Conservation (phyloP, 2,329 filamentous ascomycete species). For the Trichoderma harzianum region DNA sequence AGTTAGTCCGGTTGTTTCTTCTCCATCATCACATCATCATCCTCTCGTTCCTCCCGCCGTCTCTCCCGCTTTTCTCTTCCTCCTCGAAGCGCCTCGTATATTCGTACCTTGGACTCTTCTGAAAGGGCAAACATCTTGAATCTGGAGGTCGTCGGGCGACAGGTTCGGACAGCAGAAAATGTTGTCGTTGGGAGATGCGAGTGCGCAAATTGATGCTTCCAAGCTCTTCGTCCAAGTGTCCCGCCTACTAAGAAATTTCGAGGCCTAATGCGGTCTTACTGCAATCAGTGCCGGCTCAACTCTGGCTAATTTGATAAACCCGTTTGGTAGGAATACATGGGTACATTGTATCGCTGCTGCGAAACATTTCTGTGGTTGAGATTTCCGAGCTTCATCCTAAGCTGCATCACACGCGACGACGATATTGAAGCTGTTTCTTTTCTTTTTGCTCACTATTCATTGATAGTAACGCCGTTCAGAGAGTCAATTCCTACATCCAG, state of each 20-base stretch:
- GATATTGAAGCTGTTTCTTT: neutral
- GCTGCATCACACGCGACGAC: slow-evolving; percentile 16
- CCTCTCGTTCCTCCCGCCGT: neutral
- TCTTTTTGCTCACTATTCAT: neutral
- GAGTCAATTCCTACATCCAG: neutral
- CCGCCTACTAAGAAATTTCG: slow-evolving; percentile 18
- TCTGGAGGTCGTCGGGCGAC: neutral
- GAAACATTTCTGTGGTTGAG: slow-evolving; percentile 6
- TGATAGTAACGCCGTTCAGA: neutral
- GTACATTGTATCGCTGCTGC: neutral
- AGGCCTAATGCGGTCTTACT: slow-evolving; percentile 12
- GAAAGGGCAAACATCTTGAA: slow-evolving; percentile 66
- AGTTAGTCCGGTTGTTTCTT: slow-evolving; percentile 14
- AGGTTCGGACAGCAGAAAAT: neutral
- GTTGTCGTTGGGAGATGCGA: neutral
- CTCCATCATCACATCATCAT: neutral
- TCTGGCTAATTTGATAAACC: slow-evolving; percentile 25
- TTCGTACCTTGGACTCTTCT: slow-evolving; percentile 88
- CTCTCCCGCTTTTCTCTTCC: neutral
- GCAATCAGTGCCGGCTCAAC: slow-evolving; percentile 27
- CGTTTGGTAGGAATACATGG: neutral
- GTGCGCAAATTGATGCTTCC: slow-evolving; percentile 14
- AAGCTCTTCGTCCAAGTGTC: slow-evolving; percentile 1
- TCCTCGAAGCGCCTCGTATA: neutral
- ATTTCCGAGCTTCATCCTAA: slow-evolving; percentile 15